Evolutionary conservation across 2,329 filamentous ascomycete genomes (phyloP), one percentile per base, ranked within the genome.

Genomic region (Chrysoporthe puriensis): DNA sequence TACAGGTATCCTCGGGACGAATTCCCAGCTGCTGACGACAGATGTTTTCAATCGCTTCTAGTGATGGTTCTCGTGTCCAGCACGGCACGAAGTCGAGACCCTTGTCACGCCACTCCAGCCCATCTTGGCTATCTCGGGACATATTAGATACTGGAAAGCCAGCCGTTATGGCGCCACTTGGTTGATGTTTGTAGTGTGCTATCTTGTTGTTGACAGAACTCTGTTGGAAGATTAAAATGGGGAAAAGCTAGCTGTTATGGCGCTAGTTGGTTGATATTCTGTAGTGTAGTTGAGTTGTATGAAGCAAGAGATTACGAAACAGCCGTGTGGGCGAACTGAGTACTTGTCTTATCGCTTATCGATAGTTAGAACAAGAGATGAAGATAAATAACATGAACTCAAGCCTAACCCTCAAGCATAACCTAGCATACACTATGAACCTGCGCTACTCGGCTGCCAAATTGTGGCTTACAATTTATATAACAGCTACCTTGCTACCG

Each of bases 41-140:
- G 1, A 76, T 69, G 11, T 60, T 65, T 60, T 70, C 62, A 36
- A 76, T 70, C 40, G 72, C 72, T 16, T 70, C 67, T 13, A 75
- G 70, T 50, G 74, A 64, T 42, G 73, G 74, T 48, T 77, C 71
- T 9, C 66, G 69, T 14, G 70, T 72, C 75, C 75, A 77, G 34
- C 67, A 66, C 21, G 74, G 70, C 60, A 69, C 71, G 6, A 70
- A 68, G 42, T 70, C 70, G 40, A 73, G 67, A 36, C 72, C 72
- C 52, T 61, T 68, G 60, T 70, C 68, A 11, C 72, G 70, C 73
- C 73, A 75, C 42, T 63, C 69, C 61, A 75, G 67, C 14, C 73
- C 73, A 46, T 73, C 72, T 21, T 64, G 63, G 40, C 63, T 59
- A 42, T 57, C 61, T 42, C 61, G 46, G 61, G 11, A 18, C 61